A percentile compares a stretch with the other conserved stretches of the same genome.
Evolutionary conservation across 495 filamentous ascomycete species (phyloP).

Genomic region (Terfezia claveryi): DNA sequence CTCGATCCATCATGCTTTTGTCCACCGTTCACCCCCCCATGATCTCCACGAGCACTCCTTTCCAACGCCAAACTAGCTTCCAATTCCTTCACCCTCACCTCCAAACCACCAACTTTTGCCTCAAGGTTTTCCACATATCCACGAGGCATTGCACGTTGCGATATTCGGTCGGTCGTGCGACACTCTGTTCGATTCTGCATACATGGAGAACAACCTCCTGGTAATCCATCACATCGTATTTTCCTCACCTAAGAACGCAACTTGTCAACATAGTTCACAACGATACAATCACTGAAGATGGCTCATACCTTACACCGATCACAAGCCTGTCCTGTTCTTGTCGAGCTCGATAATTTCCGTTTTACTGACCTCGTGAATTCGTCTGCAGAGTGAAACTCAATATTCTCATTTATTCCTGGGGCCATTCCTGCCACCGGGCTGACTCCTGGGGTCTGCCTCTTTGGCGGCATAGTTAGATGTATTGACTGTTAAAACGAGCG

Average conservation of each 20-base stretch:
- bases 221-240: constrained; percentile 56
- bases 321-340: constrained; percentile 67
- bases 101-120: constrained; percentile 32
- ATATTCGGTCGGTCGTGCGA: constrained; percentile 66
- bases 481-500: no score
- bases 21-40: neutral
- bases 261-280: neutral
- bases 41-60: neutral
- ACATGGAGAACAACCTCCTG: constrained; percentile 56
- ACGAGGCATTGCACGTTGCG: constrained; percentile 55
- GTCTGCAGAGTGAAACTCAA: constrained; percentile 23
- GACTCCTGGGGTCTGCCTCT: neutral
- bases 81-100: constrained; percentile 34
- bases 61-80: constrained; percentile 10
- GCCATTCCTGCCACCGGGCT: neutral
- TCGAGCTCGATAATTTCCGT: constrained; percentile 38
- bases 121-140: constrained; percentile 49
- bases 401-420: neutral
- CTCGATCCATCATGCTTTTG: neutral
- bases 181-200: constrained; percentile 47
- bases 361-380: constrained; percentile 48
- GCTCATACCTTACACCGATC: constrained; percentile 63
- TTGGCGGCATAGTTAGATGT: neutral
- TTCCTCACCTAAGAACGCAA: constrained; percentile 41
- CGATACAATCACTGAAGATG: neutral